A percentile compares a stretch with the other conserved stretches of the same genome.
Evolutionary conservation across 2,329 filamentous ascomycete genomes (phyloP).

Genomic region (Neospermospora avenae): DNA sequence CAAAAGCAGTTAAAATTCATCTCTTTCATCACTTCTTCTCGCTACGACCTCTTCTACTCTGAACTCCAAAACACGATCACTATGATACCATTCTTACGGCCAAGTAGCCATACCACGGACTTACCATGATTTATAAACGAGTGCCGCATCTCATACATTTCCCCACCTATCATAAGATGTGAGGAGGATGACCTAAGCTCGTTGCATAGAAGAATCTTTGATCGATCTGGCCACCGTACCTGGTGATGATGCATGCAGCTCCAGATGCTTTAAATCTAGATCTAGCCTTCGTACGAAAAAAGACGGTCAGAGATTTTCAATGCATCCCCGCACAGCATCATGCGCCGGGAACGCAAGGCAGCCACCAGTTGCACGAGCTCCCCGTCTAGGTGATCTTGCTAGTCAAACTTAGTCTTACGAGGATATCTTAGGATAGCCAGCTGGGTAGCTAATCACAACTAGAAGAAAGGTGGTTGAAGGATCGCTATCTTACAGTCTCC

Average conservation of each 20-base stretch:
- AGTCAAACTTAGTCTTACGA: neutral
- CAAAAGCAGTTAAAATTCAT: neutral
- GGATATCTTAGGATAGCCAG: neutral
- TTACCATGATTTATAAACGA: too few relatives aligned
- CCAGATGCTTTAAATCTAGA: neutral
- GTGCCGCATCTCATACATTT: neutral
- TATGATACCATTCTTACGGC: neutral
- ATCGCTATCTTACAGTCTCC: neutral
- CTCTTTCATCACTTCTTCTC: neutral
- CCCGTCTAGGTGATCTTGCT: neutral
- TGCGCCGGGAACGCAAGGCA: conserved; percentile 8
- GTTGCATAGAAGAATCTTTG: neutral
- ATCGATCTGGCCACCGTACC: conserved; percentile 1
- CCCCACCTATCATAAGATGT: neutral
- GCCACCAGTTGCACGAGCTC: neutral
- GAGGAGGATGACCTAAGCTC: neutral
- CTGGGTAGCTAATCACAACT: too few relatives aligned
- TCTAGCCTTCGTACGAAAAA: neutral
- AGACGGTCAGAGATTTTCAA: neutral
- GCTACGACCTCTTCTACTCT: neutral
- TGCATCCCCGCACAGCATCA: conserved; percentile 1
- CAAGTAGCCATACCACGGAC: too few relatives aligned
- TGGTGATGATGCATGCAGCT: conserved; percentile 10
- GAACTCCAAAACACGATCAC: neutral
- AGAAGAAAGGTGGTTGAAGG: too few relatives aligned